These are phyloP conservation scores for Podospora pseudocomata DNA, from an alignment of 495 filamentous ascomycete genomes.

Conservation along the genomic window DNA sequence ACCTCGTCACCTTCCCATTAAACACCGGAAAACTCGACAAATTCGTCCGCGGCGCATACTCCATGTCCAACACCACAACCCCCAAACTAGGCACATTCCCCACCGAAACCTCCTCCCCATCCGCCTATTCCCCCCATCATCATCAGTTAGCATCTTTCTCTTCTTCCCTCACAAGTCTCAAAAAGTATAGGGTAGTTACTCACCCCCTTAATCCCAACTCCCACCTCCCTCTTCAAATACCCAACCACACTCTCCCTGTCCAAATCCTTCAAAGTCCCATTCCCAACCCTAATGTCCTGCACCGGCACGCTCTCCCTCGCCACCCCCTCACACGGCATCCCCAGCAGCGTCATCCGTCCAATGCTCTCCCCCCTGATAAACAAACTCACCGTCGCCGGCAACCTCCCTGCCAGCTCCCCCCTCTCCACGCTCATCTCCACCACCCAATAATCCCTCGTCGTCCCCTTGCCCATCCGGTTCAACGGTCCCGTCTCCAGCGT, in stretches of 20 bases:
- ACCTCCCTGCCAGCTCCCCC: conserved; percentile 21
- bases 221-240: conserved; percentile 23
- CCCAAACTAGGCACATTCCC: conserved; percentile 21
- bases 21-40: conserved; percentile 23
- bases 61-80: conserved; percentile 21
- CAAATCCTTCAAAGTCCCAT: conserved; percentile 10
- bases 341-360: conserved; percentile 23
- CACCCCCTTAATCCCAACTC: conserved; percentile 21
- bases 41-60: conserved; percentile 17
- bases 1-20: conserved; percentile 19
- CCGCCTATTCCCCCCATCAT: conserved; percentile 11
- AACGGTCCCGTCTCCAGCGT: not conserved
- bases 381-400: conserved; percentile 33
- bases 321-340: conserved; percentile 20
- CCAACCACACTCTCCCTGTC: conserved; percentile 7
- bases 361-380: conserved; percentile 23
- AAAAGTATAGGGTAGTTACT: conserved; percentile 5
- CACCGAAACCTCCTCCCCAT: conserved; percentile 15
- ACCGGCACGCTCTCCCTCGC: conserved; percentile 19
- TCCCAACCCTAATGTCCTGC: conserved; percentile 11
- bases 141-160: not conserved
- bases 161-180: not conserved
- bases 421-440: conserved; percentile 33
- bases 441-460: conserved; percentile 29
- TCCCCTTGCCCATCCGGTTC: not conserved